phyloP scores from a whole-genome alignment of 148 eudicot species.

The Rhododendron ferrugineum region DNA sequence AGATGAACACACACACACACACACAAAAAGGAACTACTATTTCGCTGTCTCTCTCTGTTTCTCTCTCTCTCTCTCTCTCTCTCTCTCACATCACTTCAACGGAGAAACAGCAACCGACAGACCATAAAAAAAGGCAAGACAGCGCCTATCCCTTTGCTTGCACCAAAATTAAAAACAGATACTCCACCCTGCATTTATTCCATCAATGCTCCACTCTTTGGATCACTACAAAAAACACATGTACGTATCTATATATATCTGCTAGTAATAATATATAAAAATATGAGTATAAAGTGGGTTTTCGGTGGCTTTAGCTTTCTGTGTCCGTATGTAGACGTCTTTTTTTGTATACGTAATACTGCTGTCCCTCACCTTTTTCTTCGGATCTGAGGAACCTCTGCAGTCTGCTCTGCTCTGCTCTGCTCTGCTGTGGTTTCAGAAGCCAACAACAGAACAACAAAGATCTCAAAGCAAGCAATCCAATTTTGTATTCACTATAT shows the following conservation, averaged over 20 bases:
- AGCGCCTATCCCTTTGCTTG: not conserved
- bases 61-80: not conserved
- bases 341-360: not conserved
- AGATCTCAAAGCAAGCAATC: conserved; percentile 42
- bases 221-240: conserved; percentile 4
- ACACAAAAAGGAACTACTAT: not conserved
- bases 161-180: not conserved
- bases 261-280: not conserved
- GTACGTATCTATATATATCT: not conserved
- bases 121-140: not conserved
- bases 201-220: conserved; percentile 12
- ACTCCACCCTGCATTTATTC: not conserved
- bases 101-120: conserved; percentile 10
- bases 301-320: not conserved
- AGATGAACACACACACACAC: not conserved
- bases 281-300: not conserved
- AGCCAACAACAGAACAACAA: conserved; percentile 48
- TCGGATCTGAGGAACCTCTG: conserved; percentile 63
- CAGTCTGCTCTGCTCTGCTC: conserved; percentile 27
- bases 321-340: not conserved
- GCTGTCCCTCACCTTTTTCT: conserved; percentile 39
- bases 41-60: not conserved
- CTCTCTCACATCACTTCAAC: conserved; percentile 3
- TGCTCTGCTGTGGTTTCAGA: conserved; percentile 33
- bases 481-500: conserved; percentile 8